Evolutionary conservation across 257 asterid species (phyloP).

Genomic region (Solanum clarkiae): DNA sequence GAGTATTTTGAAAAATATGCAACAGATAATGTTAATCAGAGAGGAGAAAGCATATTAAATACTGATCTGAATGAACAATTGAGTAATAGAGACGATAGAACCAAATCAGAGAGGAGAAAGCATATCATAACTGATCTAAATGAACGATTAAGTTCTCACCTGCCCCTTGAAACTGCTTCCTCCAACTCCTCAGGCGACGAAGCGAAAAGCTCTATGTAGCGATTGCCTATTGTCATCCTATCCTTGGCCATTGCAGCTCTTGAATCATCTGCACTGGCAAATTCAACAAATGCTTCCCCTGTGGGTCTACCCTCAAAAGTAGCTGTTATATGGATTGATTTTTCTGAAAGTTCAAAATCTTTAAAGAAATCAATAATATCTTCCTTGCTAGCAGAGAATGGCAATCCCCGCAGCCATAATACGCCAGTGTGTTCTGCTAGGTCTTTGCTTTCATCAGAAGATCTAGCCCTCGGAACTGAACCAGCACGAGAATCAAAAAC

Average conservation of each 20-base stretch:
- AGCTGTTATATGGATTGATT: constrained; percentile 53
- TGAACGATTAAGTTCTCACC: constrained; percentile 28
- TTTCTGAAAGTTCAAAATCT: constrained; percentile 63
- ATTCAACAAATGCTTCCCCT: constrained; percentile 95
- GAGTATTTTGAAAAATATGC: neutral
- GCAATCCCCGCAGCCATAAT: constrained; percentile 84
- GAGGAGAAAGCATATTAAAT: neutral
- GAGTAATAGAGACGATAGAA: no score
- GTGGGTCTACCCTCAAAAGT: constrained; percentile 82
- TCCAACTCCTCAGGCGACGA: constrained; percentile 84
- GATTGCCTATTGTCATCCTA: constrained; percentile 68
- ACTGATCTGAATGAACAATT: neutral
- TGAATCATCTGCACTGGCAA: constrained; percentile 74
- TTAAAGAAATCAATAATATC: constrained; percentile 65
- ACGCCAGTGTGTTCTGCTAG: constrained; percentile 75
- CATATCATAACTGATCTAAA: neutral
- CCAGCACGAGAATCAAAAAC: constrained; percentile 55
- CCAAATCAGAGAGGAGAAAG: neutral
- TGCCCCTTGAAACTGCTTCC: constrained; percentile 78
- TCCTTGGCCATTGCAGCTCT: constrained; percentile 89
- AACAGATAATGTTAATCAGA: neutral
- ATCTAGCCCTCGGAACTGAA: constrained; percentile 66
- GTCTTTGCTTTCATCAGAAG: constrained; percentile 63
- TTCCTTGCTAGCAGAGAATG: constrained; percentile 63
- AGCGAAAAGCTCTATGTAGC: constrained; percentile 86